phyloP scores from a whole-genome alignment of 345 rosid genomes.

The Anacardium occidentale region DNA sequence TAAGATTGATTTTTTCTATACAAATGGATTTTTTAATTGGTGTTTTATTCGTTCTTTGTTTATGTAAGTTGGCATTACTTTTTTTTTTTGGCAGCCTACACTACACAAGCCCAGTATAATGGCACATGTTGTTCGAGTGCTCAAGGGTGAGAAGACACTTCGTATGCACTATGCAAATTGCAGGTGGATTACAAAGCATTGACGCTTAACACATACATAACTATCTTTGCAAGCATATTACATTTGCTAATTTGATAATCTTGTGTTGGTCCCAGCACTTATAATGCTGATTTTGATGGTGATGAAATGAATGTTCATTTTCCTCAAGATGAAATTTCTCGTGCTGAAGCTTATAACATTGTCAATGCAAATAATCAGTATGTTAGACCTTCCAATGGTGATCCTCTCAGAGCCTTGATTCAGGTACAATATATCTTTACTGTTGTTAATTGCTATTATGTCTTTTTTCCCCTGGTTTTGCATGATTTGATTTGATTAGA shows the following conservation, averaged over 20 bases:
- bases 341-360: conserved; percentile 96
- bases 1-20: too few species aligned
- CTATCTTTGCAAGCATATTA: conserved; percentile 6
- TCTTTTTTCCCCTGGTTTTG: neutral
- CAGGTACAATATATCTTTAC: conserved; percentile 51
- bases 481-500: conserved; percentile 17
- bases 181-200: conserved; percentile 50
- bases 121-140: conserved; percentile 93
- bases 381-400: conserved; percentile 93
- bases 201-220: neutral
- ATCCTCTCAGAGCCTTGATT: conserved; percentile 84
- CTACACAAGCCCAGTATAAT: conserved; percentile 97
- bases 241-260: conserved; percentile 10
- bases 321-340: conserved; percentile 99
- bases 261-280: conserved; percentile 61
- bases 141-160: conserved; percentile 91
- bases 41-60: neutral
- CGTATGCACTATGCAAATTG: conserved; percentile 99
- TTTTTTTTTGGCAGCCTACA: conserved; percentile 77
- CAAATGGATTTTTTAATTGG: neutral
- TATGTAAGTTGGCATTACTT: conserved; percentile 22
- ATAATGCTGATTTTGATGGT: conserved; percentile 99
- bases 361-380: conserved; percentile 98
- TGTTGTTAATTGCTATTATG: neutral
- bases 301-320: conserved; percentile 99